Evolutionary conservation across 1,284 basidiomycete species (phyloP).

Genomic region (Irpex sp.): DNA sequence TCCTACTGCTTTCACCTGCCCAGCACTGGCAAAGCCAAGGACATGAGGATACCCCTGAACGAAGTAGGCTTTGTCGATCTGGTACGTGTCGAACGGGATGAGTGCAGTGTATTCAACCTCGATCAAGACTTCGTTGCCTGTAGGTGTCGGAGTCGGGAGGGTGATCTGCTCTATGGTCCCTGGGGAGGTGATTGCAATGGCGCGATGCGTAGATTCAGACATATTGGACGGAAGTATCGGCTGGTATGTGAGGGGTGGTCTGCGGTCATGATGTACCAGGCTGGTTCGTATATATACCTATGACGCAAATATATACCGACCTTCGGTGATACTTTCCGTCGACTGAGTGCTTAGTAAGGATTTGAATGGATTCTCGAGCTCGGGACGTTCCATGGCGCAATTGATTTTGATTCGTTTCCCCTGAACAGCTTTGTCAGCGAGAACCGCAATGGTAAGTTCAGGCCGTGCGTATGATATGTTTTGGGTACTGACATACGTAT

Average conservation of each 20-base stretch:
- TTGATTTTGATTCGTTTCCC: no score
- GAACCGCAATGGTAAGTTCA: no score
- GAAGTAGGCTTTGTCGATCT: slow-evolving; percentile 34
- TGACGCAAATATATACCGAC: no score
- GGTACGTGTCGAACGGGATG: slow-evolving; percentile 39
- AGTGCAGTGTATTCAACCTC: slow-evolving; percentile 43
- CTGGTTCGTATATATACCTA: no score
- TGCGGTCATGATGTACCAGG: no score
- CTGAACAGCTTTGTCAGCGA: no score
- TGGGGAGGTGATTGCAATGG: slow-evolving; percentile 2
- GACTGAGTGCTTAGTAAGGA: no score
- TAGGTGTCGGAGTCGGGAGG: slow-evolving; percentile 36
- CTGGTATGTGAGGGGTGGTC: not conserved
- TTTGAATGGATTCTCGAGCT: no score
- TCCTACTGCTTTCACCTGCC: slow-evolving; percentile 38
- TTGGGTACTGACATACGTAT: no score
- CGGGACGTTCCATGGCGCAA: no score
- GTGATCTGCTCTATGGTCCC: not conserved
- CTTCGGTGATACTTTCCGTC: no score
- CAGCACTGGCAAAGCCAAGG: slow-evolving; percentile 39
- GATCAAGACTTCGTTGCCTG: slow-evolving; percentile 39
- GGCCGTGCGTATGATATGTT: no score
- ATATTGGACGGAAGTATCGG: not conserved
- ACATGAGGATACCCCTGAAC: slow-evolving; percentile 33
- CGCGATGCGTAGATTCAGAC: not conserved